phyloP scores from a whole-genome alignment of 345 rosid species.

The Eucalyptus polybractea region DNA sequence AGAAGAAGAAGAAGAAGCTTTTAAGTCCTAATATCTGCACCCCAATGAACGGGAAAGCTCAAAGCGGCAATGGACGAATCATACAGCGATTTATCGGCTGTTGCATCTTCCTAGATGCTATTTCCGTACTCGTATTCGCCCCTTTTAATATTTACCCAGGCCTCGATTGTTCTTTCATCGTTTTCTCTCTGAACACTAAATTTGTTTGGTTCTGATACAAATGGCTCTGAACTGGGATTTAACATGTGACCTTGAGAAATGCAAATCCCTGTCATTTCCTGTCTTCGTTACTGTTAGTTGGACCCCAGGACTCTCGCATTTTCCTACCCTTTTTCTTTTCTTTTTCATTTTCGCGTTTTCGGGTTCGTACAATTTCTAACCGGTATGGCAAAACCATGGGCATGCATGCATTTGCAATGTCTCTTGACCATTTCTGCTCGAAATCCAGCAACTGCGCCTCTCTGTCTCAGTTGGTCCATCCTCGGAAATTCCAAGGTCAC shows the following conservation, averaged over 20 bases:
- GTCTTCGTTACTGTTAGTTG: neutral
- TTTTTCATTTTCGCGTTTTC: neutral
- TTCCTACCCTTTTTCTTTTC: neutral
- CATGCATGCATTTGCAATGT: neutral
- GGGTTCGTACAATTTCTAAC: neutral
- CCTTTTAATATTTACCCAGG: neutral
- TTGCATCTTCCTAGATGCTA: neutral
- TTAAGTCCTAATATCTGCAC: neutral
- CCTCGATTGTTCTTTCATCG: neutral
- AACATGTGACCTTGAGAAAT: conserved; percentile 9
- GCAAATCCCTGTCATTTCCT: neutral
- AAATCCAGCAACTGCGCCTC: neutral
- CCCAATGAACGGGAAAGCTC: neutral
- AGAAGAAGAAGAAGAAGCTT: neutral
- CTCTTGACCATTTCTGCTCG: neutral
- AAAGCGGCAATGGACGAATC: neutral
- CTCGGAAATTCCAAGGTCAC: neutral
- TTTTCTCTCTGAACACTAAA: neutral
- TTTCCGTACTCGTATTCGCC: neutral
- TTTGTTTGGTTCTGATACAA: neutral
- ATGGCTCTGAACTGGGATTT: neutral
- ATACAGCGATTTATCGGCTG: neutral
- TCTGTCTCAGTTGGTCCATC: neutral
- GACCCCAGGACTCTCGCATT: neutral
- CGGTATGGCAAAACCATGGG: conserved; percentile 15